Evolutionary conservation across 2,329 filamentous ascomycete genomes (phyloP), one percentile per base, ranked within the genome.

Genomic region (Cryphonectria radicalis): DNA sequence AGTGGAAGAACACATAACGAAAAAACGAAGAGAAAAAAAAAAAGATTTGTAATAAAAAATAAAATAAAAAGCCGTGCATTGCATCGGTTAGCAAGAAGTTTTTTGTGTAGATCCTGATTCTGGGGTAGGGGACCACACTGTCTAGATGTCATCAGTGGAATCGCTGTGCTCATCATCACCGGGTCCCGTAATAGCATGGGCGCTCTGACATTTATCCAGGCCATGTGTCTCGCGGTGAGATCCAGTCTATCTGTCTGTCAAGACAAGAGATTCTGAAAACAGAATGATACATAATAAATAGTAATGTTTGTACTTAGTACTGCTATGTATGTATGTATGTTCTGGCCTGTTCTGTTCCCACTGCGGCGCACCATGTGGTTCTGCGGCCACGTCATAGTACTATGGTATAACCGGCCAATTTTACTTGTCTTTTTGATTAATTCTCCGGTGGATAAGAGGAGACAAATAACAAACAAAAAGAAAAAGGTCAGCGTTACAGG

Each of bases 41-140:
- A 8, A 14, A 17, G 55, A 32, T 8, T n/a, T 50, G 14, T 3
- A 43, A 43, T 4, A 17, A 42, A 43, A 7, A n/a, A n/a, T 32
- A 50, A 13, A 17, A 3, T 28, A 59, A 35, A 5, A 59, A 7
- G 28, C 3, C 14, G 55, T 35, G 55, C 55, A 32, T 35, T 59
- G 55, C 28, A 35, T 59, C 25, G 55, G 55, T 32, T 59, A 13
- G 55, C 7, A 35, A 17, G 55, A 59, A 5, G 46, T 50, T 50
- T 13, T 19, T 3, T 19, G 1, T 35, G 55, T 17, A 59, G 55
- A 59, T 35, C 55, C 11, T 59, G 55, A 32, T 59, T 25, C 55
- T 32, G 55, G 55, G 55, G 55, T 59, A 59, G 55, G 55, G 55
- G 28, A 59, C 55, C 55, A 59, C 14, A 59, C 14, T 59, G 55